A percentile compares a stretch with the other conserved stretches of the same genome.
Conservation (phyloP, 768 basidiomycete species). For the Boletus tomentosulus region DNA sequence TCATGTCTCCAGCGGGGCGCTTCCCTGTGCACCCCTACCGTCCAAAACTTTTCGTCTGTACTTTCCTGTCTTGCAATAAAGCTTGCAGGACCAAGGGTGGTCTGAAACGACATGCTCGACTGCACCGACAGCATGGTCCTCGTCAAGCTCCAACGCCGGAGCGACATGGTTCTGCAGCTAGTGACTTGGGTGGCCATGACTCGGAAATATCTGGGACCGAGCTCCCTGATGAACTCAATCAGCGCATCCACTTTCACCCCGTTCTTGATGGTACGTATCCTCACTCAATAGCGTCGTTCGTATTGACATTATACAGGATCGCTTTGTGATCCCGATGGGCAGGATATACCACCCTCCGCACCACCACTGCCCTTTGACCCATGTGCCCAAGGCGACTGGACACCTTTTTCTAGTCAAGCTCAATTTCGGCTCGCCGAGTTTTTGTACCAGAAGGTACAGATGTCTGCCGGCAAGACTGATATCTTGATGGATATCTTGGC, state of each 20-base stretch:
- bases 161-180: no score
- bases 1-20: background rate
- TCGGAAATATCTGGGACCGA: background rate
- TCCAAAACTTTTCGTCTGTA: background rate
- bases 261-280: background rate
- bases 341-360: background rate
- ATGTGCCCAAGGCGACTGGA: background rate
- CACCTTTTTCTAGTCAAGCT: background rate
- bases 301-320: background rate
- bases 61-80: background rate
- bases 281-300: background rate
- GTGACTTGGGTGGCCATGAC: background rate
- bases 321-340: background rate
- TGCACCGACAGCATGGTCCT: background rate
- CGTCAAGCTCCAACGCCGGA: background rate
- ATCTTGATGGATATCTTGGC: constrained; percentile 19
- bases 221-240: background rate
- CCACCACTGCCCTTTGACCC: background rate
- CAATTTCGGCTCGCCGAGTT: background rate
- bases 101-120: background rate
- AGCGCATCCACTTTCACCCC: background rate
- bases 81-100: background rate
- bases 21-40: background rate
- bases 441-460: constrained; percentile 10
- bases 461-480: constrained; percentile 23